A percentile compares a stretch with the other conserved stretches of the same genome.
These are phyloP conservation scores for Penicillium arizonense DNA, from an alignment of 495 filamentous ascomycete genomes.

Conservation along the genomic window DNA sequence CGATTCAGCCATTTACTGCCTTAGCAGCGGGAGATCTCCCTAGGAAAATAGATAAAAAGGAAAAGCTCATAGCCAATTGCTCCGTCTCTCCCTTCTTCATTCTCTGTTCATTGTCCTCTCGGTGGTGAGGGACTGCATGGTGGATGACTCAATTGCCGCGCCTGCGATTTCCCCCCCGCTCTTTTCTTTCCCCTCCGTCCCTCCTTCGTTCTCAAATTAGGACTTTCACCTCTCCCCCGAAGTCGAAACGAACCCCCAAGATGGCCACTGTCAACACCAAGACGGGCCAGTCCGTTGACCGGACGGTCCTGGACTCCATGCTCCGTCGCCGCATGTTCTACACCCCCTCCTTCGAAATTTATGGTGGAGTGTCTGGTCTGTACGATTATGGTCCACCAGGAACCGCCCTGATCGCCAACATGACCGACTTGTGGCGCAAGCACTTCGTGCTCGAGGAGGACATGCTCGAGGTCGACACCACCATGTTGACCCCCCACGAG, in stretches of 20 bases:
- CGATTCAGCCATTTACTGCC: slow-evolving; percentile 4
- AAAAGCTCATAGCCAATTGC: slow-evolving; percentile 8
- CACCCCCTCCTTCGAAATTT: slow-evolving; percentile 92
- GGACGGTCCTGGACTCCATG: slow-evolving; percentile 73
- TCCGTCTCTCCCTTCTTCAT: slow-evolving; percentile 1
- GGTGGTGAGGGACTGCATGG: slow-evolving; percentile 30
- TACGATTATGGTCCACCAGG: slow-evolving; percentile 86
- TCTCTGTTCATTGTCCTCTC: slow-evolving; percentile 8
- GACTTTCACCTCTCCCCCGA: slow-evolving; percentile 28
- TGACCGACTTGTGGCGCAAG: slow-evolving; percentile 90
- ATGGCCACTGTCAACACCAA: slow-evolving; percentile 73
- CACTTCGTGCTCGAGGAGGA: slow-evolving; percentile 88
- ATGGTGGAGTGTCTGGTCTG: slow-evolving; percentile 81
- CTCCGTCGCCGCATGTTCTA: slow-evolving; percentile 88
- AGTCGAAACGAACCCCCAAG: slow-evolving; percentile 32
- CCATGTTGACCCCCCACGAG: slow-evolving; percentile 79
- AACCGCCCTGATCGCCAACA: slow-evolving; percentile 76
- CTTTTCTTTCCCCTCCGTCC: slow-evolving; percentile 38
- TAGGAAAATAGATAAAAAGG: slow-evolving; percentile 8
- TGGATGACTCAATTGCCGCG: slow-evolving; percentile 49
- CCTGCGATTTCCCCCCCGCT: slow-evolving; percentile 33
- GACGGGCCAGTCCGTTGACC: slow-evolving; percentile 86
- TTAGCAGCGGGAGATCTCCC: slow-evolving; percentile 7
- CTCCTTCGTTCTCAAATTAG: slow-evolving; percentile 16
- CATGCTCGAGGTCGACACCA: slow-evolving; percentile 88